phyloP scores from a whole-genome alignment of 139 green algal genomes.

The Dunaliella primolecta region DNA sequence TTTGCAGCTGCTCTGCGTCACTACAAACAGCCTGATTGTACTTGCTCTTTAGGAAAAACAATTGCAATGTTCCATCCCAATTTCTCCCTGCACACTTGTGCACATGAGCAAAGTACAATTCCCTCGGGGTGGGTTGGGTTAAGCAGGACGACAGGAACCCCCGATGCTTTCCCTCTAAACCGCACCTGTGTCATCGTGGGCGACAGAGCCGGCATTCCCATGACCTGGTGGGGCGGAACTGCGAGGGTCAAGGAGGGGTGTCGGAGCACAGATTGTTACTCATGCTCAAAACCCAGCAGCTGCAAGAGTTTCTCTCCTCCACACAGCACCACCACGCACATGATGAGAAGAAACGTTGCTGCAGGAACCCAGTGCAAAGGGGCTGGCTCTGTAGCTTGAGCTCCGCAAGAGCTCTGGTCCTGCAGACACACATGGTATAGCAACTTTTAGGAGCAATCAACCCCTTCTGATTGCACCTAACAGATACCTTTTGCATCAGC shows the following conservation, averaged over 20 bases:
- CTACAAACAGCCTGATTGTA: too few relatives aligned
- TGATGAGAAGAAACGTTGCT: background rate
- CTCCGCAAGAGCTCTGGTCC: too few relatives aligned
- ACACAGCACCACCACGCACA: background rate
- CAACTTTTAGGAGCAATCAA: too few relatives aligned
- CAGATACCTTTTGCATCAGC: too few relatives aligned
- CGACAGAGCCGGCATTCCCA: constrained; percentile 85
- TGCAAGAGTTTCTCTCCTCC: background rate
- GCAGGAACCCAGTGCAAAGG: background rate
- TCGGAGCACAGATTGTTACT: background rate
- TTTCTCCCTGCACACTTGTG: background rate
- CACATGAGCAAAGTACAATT: background rate
- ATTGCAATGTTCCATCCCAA: too few relatives aligned
- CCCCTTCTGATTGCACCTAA: too few relatives aligned
- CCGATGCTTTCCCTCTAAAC: background rate
- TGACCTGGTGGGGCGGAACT: constrained; percentile 52
- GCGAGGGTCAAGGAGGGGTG: constrained; percentile 1
- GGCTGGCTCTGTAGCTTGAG: background rate
- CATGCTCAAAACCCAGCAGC: background rate
- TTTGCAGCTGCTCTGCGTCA: too few relatives aligned
- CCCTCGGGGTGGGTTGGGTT: background rate
- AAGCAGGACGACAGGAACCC: too few relatives aligned
- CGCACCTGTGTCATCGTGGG: constrained; percentile 87
- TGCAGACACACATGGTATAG: too few relatives aligned
- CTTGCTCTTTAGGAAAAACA: too few relatives aligned